These are phyloP conservation scores for Penicillium macrosclerotiorum DNA, from an alignment of 495 filamentous ascomycete species.

Conservation along the genomic window DNA sequence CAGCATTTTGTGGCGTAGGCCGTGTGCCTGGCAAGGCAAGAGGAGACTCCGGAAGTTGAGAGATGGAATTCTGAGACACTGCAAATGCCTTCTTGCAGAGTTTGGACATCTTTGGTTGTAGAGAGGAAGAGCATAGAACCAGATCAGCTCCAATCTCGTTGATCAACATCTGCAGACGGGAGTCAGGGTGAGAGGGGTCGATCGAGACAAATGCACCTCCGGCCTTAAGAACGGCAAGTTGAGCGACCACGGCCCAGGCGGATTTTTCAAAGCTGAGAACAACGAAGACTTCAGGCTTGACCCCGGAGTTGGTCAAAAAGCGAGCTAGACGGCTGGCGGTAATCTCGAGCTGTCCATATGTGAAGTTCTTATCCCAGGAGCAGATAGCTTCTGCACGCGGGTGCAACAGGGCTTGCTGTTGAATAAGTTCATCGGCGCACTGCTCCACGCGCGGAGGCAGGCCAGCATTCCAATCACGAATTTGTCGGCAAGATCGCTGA, in stretches of 20 bases:
- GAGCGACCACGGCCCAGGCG: constrained; percentile 50
- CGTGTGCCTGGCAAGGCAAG: constrained; percentile 12
- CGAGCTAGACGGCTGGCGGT: constrained; percentile 35
- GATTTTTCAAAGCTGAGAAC: constrained; percentile 59
- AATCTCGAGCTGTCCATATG: constrained; percentile 43
- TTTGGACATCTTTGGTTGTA: constrained; percentile 29
- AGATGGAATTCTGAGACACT: constrained; percentile 29
- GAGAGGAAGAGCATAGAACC: constrained; percentile 36
- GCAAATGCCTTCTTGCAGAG: constrained; percentile 30
- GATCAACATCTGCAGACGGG: constrained; percentile 53
- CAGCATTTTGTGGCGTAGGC: constrained; percentile 29
- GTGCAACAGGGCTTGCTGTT: constrained; percentile 28
- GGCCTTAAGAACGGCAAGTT: constrained; percentile 56
- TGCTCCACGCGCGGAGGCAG: constrained; percentile 31
- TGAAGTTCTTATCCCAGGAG: constrained; percentile 50
- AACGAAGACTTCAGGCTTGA: constrained; percentile 45
- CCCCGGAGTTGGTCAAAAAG: constrained; percentile 39
- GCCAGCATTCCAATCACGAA: constrained; percentile 38
- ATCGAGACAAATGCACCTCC: constrained; percentile 59
- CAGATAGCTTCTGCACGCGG: constrained; percentile 40
- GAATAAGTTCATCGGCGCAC: constrained; percentile 51
- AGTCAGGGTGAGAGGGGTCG: constrained; percentile 55
- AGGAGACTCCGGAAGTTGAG: constrained; percentile 25
- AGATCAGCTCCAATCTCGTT: constrained; percentile 41
- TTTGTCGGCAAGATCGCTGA: constrained; percentile 24